Base-by-base conservation (phyloP, 2,329 filamentous ascomycete genomes). In the Huntiella bhutanensis region DNA sequence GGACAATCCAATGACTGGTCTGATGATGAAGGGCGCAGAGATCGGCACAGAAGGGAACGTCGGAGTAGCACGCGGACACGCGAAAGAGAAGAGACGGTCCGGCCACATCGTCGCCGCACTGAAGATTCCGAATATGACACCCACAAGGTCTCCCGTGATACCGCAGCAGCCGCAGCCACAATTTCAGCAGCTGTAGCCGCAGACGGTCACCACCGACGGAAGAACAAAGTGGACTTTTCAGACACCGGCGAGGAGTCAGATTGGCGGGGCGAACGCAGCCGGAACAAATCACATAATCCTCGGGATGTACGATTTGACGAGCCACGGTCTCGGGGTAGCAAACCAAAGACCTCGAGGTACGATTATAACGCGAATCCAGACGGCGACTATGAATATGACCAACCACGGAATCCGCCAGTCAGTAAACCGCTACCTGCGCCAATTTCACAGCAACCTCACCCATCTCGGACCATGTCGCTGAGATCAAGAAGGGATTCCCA, bases 211-310 rank as follows among this genome's bases (percentile, higher is more conserved):
- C 22, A 28, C 8, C 32, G 8, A 33, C 41, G 8, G 41, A 33
- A 12, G 28, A 43, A 33, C 13, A 33, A 33, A 16, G 34, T 43
- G 16, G 41, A 43, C 41, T 34, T 19, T 37, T 45, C 41, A 36
- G 45, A 49, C 4, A 49, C 47, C 8, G 49, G 36, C 34, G 53
- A 51, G 33, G 52, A 51, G 37, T 54, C 49, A 45, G 54, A 53
- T 42, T 52, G 52, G 28, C 52, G 51, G 46, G 38, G 47, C 8
- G 43, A 37, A 37, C 44, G 47, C 47, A 13, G 32, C 5, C 22
- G 22, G 22, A 13, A 34, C 33, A 52, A 43, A 41, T 51, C 46
- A 7, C 41, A 49, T 35, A 49, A 52, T 47, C 17, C 17, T 19
- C 47, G 46, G 19, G 45, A 51, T 40, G 42, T 51, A 39, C 38